These are phyloP conservation scores for Hypericum perforatum DNA, from an alignment of 345 rosid species.

Conservation along the genomic window DNA sequence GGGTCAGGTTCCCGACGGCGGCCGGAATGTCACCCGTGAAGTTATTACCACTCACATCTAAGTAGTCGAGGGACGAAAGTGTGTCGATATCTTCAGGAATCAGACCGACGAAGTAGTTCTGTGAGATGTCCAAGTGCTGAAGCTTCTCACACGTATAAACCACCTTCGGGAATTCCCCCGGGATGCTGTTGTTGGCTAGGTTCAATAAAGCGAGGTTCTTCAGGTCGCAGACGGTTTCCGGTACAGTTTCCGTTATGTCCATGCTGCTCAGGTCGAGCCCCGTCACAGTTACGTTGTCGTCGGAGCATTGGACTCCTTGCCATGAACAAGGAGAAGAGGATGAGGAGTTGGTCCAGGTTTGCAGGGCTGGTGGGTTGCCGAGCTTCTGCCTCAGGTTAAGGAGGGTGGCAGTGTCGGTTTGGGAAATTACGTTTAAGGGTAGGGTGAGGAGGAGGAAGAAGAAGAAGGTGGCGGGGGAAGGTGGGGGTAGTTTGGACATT, in stretches of 20 bases:
- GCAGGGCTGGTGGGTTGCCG: constrained; percentile 49
- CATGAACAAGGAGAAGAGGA: constrained; percentile 58
- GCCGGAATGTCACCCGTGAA: constrained; percentile 71
- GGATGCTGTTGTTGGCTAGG: constrained; percentile 38
- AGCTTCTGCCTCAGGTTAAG: constrained; percentile 40
- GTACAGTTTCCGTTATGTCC: constrained; percentile 38
- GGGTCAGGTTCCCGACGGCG: constrained; percentile 32
- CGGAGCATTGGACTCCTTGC: constrained; percentile 41
- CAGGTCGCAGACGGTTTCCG: constrained; percentile 54
- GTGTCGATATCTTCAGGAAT: constrained; percentile 53
- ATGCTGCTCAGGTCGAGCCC: constrained; percentile 20
- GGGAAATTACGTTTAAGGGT: constrained; percentile 42
- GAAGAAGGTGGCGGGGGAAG: constrained; percentile 9
- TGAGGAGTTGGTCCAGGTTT: constrained; percentile 41
- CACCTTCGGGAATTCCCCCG: constrained; percentile 49
- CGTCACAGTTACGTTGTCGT: constrained; percentile 30
- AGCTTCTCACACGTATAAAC: constrained; percentile 61
- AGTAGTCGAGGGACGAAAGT: constrained; percentile 33
- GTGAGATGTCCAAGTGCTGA: constrained; percentile 43
- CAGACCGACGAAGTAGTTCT: constrained; percentile 52
- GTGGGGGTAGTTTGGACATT: constrained; percentile 31
- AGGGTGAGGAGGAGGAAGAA: constrained; percentile 21
- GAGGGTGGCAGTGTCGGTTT: constrained; percentile 43
- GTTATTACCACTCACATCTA: constrained; percentile 44
- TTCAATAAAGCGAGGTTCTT: constrained; percentile 35